Conservation (phyloP, 352 stramenopile genomes). For the Pythium aphanidermatum region DNA sequence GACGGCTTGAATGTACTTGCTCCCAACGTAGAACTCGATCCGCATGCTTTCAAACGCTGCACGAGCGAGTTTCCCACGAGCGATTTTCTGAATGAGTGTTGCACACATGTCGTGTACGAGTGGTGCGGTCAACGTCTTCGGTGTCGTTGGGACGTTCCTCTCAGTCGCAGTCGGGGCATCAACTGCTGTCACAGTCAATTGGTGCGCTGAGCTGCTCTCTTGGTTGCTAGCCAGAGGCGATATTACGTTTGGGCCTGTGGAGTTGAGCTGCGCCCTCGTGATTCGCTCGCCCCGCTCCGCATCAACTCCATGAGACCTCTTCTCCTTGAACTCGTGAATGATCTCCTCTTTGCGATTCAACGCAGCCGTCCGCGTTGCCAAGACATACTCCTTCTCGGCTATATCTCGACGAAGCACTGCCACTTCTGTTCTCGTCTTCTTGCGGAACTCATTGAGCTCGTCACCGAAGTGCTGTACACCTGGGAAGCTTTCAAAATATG, state of each 20-base stretch:
- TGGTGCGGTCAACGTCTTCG: constrained; percentile 3
- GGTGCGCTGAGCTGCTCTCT: too few relatives aligned
- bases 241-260: neutral
- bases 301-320: constrained; percentile 50
- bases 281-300: constrained; percentile 15
- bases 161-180: neutral
- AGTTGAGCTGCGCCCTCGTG: constrained; percentile 6
- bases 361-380: constrained; percentile 35
- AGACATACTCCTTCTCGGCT: constrained; percentile 50
- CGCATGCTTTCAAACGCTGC: constrained; percentile 43
- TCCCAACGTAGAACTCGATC: constrained; percentile 65
- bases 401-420: constrained; percentile 31
- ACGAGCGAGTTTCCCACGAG: constrained; percentile 62
- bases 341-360: constrained; percentile 71
- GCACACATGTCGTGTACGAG: constrained; percentile 66
- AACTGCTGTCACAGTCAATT: too few relatives aligned
- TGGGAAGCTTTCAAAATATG: constrained; percentile 64
- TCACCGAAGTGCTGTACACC: constrained; percentile 46
- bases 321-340: constrained; percentile 61
- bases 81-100: constrained; percentile 72
- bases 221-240: too few relatives aligned
- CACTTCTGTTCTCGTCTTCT: constrained; percentile 33
- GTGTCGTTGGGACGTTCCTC: neutral
- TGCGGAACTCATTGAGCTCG: constrained; percentile 41
- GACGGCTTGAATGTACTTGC: constrained; percentile 70